Conservation (phyloP, 1,139 yeast species). For the Saccharomyces hybrid region DNA sequence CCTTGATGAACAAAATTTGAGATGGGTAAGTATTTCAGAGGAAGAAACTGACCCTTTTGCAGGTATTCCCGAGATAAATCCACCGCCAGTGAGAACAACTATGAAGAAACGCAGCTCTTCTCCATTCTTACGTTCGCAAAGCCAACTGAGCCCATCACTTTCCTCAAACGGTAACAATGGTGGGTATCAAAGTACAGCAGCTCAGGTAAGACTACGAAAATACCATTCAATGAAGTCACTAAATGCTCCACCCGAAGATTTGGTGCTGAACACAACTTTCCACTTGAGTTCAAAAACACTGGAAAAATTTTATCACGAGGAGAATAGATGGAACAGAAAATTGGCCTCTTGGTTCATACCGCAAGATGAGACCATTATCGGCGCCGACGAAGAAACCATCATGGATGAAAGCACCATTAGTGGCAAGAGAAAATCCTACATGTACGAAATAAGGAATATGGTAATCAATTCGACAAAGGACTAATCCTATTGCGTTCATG, state of each 20-base stretch:
- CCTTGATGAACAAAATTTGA: constrained; percentile 46
- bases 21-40: constrained; percentile 40
- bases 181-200: constrained; percentile 1
- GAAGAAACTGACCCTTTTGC: constrained; percentile 37
- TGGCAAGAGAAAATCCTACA: constrained; percentile 12
- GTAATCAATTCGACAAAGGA: constrained; percentile 28
- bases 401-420: constrained; percentile 11
- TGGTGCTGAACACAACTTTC: constrained; percentile 8
- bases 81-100: constrained; percentile 6
- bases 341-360: constrained; percentile 28
- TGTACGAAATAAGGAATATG: constrained; percentile 32
- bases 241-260: too few species aligned
- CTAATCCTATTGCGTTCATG: not conserved
- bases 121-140: constrained; percentile 21
- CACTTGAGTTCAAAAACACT: constrained; percentile 20
- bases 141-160: constrained; percentile 9
- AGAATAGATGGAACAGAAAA: constrained; percentile 28
- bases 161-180: not conserved
- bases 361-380: constrained; percentile 11
- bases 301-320: constrained; percentile 30
- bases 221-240: constrained; percentile 15
- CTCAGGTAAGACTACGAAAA: constrained; percentile 10
- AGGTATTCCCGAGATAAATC: constrained; percentile 7
- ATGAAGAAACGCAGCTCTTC: constrained; percentile 10
- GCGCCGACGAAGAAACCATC: constrained; percentile 5